A percentile compares a stretch with the other conserved stretches of the same genome.
Evolutionary conservation across 768 basidiomycete species (phyloP).

Genomic region (Kwoniella mangroviensis): DNA sequence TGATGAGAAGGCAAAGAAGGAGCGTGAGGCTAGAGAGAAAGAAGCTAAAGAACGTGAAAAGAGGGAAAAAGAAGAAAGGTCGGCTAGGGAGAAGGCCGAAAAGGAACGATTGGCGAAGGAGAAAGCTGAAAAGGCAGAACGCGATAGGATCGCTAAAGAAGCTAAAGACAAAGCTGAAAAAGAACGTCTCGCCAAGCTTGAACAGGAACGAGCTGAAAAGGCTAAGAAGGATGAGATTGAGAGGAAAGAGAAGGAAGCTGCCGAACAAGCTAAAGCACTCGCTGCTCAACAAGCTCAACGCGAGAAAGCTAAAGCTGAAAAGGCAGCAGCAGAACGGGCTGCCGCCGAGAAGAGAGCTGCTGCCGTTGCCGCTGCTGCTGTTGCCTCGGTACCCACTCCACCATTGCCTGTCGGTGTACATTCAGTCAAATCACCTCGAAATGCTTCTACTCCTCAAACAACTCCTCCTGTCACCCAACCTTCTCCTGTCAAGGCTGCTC

Average conservation of each 20-base stretch:
- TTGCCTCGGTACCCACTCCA: slow-evolving; percentile 21
- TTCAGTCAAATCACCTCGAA: slow-evolving; percentile 31
- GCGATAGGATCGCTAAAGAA: slow-evolving; percentile 68
- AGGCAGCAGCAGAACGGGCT: slow-evolving; percentile 32
- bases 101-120: slow-evolving; percentile 61
- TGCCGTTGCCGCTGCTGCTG: slow-evolving; percentile 26
- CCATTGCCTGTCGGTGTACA: slow-evolving; percentile 18
- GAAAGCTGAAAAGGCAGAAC: slow-evolving; percentile 55
- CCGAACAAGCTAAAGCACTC: slow-evolving; percentile 40
- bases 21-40: slow-evolving; percentile 58
- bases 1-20: slow-evolving; percentile 58
- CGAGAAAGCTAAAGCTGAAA: slow-evolving; percentile 40
- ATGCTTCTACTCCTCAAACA: slow-evolving; percentile 30
- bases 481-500: slow-evolving; percentile 34
- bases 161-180: slow-evolving; percentile 69
- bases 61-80: slow-evolving; percentile 68
- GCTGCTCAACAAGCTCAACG: slow-evolving; percentile 41
- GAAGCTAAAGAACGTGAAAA: slow-evolving; percentile 65
- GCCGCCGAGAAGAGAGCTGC: slow-evolving; percentile 28
- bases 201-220: slow-evolving; percentile 67
- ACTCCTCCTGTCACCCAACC: slow-evolving; percentile 40
- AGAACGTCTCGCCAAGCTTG: slow-evolving; percentile 69
- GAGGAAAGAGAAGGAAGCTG: slow-evolving; percentile 53
- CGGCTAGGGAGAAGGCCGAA: slow-evolving; percentile 61
- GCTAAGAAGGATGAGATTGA: slow-evolving; percentile 51